Percentiles rank a stretch among this genome's conserved stretches.
phyloP scores from a whole-genome alignment of 768 basidiomycete genomes.

The Lyophyllum semitale region DNA sequence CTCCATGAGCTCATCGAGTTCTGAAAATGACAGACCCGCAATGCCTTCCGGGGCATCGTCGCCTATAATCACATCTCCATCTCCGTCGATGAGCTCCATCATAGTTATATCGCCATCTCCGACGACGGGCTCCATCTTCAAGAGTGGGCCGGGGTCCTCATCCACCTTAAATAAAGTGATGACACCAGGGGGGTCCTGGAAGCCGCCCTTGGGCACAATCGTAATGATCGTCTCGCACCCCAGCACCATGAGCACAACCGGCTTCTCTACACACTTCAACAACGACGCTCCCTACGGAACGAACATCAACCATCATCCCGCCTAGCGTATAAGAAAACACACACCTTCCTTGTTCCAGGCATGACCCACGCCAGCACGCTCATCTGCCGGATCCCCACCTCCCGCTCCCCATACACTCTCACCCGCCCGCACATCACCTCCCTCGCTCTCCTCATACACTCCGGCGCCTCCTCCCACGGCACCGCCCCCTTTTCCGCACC shows the following conservation, averaged over 20 bases:
- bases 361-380: slow-evolving; percentile 43
- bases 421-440: slow-evolving; percentile 32
- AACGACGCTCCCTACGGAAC: slow-evolving; percentile 19
- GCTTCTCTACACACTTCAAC: slow-evolving; percentile 27
- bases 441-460: slow-evolving; percentile 22
- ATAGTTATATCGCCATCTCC: too few relatives aligned
- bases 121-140: too few relatives aligned
- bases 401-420: slow-evolving; percentile 34
- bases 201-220: slow-evolving; percentile 25
- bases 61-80: slow-evolving; percentile 4
- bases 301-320: neutral
- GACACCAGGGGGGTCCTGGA: slow-evolving; percentile 11
- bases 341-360: slow-evolving; percentile 16
- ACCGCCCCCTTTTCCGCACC: neutral
- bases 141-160: neutral
- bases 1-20: neutral
- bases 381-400: slow-evolving; percentile 34
- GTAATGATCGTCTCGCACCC: slow-evolving; percentile 39
- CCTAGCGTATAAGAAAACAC: neutral
- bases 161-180: neutral
- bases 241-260: slow-evolving; percentile 35
- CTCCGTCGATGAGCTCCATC: neutral
- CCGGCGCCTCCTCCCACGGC: neutral
- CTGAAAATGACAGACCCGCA: too few relatives aligned
- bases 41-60: neutral